Conservation (phyloP, 1,139 yeast genomes). For the Dujonia santamariae region DNA sequence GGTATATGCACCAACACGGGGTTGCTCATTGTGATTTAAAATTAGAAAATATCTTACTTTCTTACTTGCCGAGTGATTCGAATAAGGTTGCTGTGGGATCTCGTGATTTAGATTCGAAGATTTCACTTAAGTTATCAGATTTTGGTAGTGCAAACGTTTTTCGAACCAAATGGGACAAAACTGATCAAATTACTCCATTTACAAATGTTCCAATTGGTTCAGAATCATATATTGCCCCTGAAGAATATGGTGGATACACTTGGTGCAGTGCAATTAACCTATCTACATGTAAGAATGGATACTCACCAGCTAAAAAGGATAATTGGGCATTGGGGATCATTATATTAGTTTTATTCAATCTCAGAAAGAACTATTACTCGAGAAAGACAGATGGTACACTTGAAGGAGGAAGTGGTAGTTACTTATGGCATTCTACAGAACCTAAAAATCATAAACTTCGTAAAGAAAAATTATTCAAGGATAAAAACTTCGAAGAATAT, state of each 20-base stretch:
- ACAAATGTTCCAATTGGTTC: conserved; percentile 69
- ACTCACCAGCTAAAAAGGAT: conserved; percentile 62
- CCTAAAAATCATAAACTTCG: conserved; percentile 13
- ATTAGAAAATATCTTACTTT: conserved; percentile 57
- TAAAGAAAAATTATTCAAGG: conserved; percentile 21
- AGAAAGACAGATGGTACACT: background rate
- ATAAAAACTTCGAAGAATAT: conserved; percentile 30
- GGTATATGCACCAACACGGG: conserved; percentile 69
- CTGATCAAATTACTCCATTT: conserved; percentile 48
- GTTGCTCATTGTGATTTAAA: conserved; percentile 75
- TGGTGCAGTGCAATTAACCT: conserved; percentile 7
- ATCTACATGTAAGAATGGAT: conserved; percentile 30
- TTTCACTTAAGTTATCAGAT: conserved; percentile 60
- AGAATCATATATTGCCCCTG: conserved; percentile 74
- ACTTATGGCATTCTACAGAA: conserved; percentile 33
- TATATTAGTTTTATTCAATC: conserved; percentile 27
- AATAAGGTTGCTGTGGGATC: background rate
- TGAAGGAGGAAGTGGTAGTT: conserved; percentile 12
- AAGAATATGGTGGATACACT: conserved; percentile 42
- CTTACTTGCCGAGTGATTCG: conserved; percentile 13
- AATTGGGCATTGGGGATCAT: conserved; percentile 70
- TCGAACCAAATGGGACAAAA: conserved; percentile 57
- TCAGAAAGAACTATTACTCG: conserved; percentile 26
- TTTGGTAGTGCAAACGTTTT: conserved; percentile 80
- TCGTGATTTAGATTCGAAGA: conserved; percentile 31